A percentile compares a stretch with the other conserved stretches of the same genome.
Evolutionary conservation across 352 stramenopile species (phyloP).

Genomic region (Phytophthora brassicae): DNA sequence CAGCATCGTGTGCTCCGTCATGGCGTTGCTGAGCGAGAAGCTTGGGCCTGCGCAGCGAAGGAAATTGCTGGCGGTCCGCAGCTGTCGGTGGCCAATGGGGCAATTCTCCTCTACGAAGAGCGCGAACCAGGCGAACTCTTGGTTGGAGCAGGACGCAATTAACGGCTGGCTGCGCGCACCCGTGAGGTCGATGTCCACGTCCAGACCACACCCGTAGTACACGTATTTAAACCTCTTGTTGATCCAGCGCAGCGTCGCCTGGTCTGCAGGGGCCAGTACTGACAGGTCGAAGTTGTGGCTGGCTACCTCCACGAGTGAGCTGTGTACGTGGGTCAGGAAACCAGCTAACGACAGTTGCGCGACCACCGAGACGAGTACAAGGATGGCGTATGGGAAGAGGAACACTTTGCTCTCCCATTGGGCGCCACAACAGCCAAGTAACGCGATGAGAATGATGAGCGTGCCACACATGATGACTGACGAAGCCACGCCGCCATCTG

Average conservation of each 20-base stretch:
- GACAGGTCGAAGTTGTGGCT: conserved; percentile 75
- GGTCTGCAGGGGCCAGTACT: conserved; percentile 51
- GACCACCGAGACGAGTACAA: conserved; percentile 78
- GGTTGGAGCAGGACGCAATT: conserved; percentile 55
- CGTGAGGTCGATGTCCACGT: conserved; percentile 66
- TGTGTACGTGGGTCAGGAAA: conserved; percentile 83
- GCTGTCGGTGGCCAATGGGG: conserved; percentile 54
- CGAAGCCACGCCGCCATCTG: conserved; percentile 71
- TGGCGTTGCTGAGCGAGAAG: conserved; percentile 61
- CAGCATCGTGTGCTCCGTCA: conserved; percentile 81
- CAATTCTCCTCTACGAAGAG: conserved; percentile 74
- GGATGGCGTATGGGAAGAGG: conserved; percentile 79
- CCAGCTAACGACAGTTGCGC: conserved; percentile 76
- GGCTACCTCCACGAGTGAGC: conserved; percentile 62
- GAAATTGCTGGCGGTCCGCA: conserved; percentile 61
- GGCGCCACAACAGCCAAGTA: conserved; percentile 78
- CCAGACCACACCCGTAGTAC: conserved; percentile 70
- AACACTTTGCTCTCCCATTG: conserved; percentile 89
- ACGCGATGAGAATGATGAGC: conserved; percentile 75
- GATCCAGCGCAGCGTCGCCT: conserved; percentile 72
- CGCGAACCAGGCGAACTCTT: conserved; percentile 71
- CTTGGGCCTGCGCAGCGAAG: conserved; percentile 64
- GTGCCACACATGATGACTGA: conserved; percentile 81
- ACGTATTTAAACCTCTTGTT: conserved; percentile 76
- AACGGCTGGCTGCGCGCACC: conserved; percentile 37